A percentile compares a stretch with the other conserved stretches of the same genome.
Conservation (phyloP, 257 asterid genomes). For the Forsythia viridissima region DNA sequence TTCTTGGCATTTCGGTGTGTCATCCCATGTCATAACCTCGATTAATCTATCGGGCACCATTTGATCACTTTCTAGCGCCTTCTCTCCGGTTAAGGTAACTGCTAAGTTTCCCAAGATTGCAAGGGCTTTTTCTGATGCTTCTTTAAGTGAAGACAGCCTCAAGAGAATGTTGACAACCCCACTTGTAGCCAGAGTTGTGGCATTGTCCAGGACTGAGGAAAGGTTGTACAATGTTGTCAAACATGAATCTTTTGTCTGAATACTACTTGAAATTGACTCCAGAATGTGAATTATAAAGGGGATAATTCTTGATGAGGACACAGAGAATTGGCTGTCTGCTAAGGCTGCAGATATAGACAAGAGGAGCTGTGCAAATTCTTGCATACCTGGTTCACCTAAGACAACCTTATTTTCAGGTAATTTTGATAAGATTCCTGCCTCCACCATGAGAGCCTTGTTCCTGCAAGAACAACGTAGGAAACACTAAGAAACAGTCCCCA, state of each 20-base stretch:
- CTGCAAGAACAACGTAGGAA: constrained; percentile 45
- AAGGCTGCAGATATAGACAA: constrained; percentile 55
- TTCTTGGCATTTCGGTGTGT: constrained; percentile 72
- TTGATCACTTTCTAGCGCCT: constrained; percentile 52
- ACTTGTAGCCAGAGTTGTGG: constrained; percentile 32
- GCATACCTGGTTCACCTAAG: constrained; percentile 46
- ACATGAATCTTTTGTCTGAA: constrained; percentile 49
- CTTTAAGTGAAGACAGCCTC: constrained; percentile 39
- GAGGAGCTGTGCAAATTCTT: constrained; percentile 60
- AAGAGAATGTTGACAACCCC: constrained; percentile 43
- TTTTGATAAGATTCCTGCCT: constrained; percentile 71
- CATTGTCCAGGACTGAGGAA: constrained; percentile 60
- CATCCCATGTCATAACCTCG: constrained; percentile 82
- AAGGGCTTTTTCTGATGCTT: constrained; percentile 70
- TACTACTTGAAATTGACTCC: constrained; percentile 36
- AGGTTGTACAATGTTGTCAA: constrained; percentile 57
- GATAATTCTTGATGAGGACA: constrained; percentile 35
- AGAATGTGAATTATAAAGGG: constrained; percentile 36
- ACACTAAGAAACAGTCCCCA: constrained; percentile 3
- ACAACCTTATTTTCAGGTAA: constrained; percentile 43
- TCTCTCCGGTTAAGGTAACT: constrained; percentile 61
- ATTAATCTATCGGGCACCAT: constrained; percentile 64
- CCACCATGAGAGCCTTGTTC: constrained; percentile 86
- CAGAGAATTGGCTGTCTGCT: constrained; percentile 29
- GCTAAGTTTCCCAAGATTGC: constrained; percentile 65